A percentile compares a stretch with the other conserved stretches of the same genome.
Conservation (phyloP, 306 rosid species). For the Ormosia semicastrata region DNA sequence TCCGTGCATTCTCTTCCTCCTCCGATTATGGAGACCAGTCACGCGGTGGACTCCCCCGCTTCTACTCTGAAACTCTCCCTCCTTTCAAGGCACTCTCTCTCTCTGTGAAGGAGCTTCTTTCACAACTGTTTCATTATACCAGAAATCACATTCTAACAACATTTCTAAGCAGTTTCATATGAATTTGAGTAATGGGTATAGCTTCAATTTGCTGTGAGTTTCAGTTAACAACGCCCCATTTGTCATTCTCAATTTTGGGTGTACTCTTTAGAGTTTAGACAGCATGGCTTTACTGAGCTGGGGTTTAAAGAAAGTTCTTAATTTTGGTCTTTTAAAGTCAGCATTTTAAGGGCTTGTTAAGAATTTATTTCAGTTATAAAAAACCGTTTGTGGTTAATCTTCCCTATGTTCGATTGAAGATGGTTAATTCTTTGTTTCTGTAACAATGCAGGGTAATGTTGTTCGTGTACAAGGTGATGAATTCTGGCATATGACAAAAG, state of each 20-base stretch:
- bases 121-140: neutral
- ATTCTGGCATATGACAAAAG: slow-evolving; percentile 93
- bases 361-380: neutral
- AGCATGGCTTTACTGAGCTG: neutral
- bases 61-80: slow-evolving; percentile 78
- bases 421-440: neutral
- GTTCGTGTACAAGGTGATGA: slow-evolving; percentile 83
- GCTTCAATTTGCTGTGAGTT: neutral
- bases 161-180: neutral
- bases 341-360: neutral
- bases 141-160: neutral
- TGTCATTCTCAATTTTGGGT: neutral
- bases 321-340: neutral
- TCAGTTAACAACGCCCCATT: neutral
- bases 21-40: slow-evolving; percentile 59
- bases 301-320: neutral
- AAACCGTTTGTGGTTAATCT: neutral
- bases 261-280: neutral
- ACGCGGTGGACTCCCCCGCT: slow-evolving; percentile 92
- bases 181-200: neutral
- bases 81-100: slow-evolving; percentile 57
- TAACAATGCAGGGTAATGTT: slow-evolving; percentile 60
- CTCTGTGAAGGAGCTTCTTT: neutral
- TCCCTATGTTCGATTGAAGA: neutral
- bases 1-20: slow-evolving; percentile 62